phyloP scores from a whole-genome alignment of 225 moss, liverwort and hornwort species.

The Physcomitrium patens region DNA sequence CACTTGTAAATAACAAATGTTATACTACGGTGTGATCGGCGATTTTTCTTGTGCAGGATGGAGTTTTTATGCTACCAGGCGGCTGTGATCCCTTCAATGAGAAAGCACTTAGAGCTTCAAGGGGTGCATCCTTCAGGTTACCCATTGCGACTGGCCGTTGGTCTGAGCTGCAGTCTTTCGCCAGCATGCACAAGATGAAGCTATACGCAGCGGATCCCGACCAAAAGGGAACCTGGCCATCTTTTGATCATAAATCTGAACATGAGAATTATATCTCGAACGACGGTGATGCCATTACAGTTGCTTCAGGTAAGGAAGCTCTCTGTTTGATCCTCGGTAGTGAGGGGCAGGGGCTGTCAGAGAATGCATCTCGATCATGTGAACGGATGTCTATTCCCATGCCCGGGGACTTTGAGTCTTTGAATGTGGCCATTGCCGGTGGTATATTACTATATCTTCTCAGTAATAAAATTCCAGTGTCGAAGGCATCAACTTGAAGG shows the following conservation, averaged over 20 bases:
- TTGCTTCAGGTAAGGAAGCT: slow-evolving; percentile 43
- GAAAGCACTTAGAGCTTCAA: slow-evolving; percentile 90
- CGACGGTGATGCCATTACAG: slow-evolving; percentile 25
- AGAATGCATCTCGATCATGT: slow-evolving; percentile 63
- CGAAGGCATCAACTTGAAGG: slow-evolving; percentile 23
- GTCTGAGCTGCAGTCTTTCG: slow-evolving; percentile 64
- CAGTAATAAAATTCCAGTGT: slow-evolving; percentile 29
- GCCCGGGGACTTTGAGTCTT: slow-evolving; percentile 89
- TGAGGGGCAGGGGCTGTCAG: slow-evolving; percentile 89
- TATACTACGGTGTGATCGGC: neutral
- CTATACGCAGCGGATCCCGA: slow-evolving; percentile 86
- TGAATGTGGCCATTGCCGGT: slow-evolving; percentile 97
- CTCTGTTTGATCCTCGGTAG: slow-evolving; percentile 94
- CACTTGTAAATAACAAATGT: neutral
- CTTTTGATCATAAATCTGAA: neutral
- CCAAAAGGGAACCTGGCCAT: slow-evolving; percentile 20
- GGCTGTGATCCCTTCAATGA: slow-evolving; percentile 97
- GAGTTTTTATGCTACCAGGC: slow-evolving; percentile 81
- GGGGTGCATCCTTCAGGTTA: slow-evolving; percentile 80
- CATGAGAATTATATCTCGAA: slow-evolving; percentile 11
- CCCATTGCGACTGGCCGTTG: slow-evolving; percentile 77
- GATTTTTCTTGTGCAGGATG: slow-evolving; percentile 53
- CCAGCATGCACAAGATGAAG: slow-evolving; percentile 58
- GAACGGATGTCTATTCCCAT: slow-evolving; percentile 77
- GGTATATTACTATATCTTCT: slow-evolving; percentile 91